Evolutionary conservation across 2,329 filamentous ascomycete species (phyloP), one percentile per base, ranked within the genome.

Genomic region (Pseudogymnoascus pannorum): DNA sequence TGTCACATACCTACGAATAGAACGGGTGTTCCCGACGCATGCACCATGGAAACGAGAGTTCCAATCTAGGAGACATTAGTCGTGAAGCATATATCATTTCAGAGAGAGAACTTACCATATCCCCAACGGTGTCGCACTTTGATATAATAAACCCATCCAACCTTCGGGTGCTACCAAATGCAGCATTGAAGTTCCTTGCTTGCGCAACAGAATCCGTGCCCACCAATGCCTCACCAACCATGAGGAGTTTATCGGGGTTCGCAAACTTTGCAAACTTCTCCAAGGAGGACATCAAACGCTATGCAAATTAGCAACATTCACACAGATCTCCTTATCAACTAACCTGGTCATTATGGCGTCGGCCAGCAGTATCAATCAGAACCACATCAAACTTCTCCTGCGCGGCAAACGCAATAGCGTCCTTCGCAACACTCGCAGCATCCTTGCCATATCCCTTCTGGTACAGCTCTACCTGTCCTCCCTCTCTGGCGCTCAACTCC

Each of bases 371-470:
- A 73, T 99, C 94, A 68, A 99, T 97, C 62, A 99, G 82, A 0
- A 99, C 94, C 9, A 99, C 94, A 70, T 97, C 92, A 71, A 88
- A 97, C 40, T 82, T 82, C 67, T 91, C 82, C 60, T 87, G 83
- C 0, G 85, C 80, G 2, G 91, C 94, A 70, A 89, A 88, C 2
- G 81, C 74, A n/a, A 99, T 92, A 0, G 94, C 93, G 69, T 97
- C 94, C 72, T 93, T 92, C 44, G 94, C 94, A 51, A 99, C 93
- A 38, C 92, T 89, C 9, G 95, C 95, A 0, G 95, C 94, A 72
- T 99, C 95, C 72, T 97, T 97, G 69, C 94, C 94, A 73, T 99
- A 99, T 35, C 94, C 94, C 77, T 95, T 94, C 72, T 99, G 91
- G 75, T 96, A 99, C 57, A 99, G 80, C 72, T 96, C 92, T 57